Evolutionary conservation across 345 rosid genomes (phyloP), one percentile per base, ranked within the genome.

Genomic region (Euphorbia pulcherrima): DNA sequence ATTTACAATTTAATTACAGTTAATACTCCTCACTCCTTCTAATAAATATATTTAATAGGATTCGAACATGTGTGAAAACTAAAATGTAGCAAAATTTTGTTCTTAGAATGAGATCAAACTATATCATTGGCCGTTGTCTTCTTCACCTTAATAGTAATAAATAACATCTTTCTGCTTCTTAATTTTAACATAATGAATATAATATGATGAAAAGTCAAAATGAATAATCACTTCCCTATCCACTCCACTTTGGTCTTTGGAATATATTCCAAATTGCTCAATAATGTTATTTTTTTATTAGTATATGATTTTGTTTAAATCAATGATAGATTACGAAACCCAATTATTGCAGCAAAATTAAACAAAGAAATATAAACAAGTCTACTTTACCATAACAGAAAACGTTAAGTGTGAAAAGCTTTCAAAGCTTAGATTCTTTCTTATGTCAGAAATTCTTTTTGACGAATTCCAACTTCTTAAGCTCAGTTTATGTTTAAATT

Each of bases 321-420:
- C n/a, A n/a, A n/a, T 59, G 26, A 58, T 37, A 27, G 21, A 33
- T 46, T 65, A 64, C 23, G 30, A 60, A 20, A 60, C 26, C 40
- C 44, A 73, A 44, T 60, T 8, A 41, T 53, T 50, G 28, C 61
- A 14, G 10, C 29, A 67, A 60, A n/a, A 30, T 62, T 67, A 39
- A n/a, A 29, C 18, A 41, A 58, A 3, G 12, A 5, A 58, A 18
- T 7, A 18, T 27, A 17, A 26, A 52, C 4, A 20, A 52, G n/a
- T 8, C 6, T 14, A 52, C n/a, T 51, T 51, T 20, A 11, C 29
- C 8, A 40, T 23, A 40, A 6, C 20, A 12, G 21, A 5, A n/a
- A 54, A 16, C 39, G 64, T 23, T 27, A 18, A 60, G 26, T 73
- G 77, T 69, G 78, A 70, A 78, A 78, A 39, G 66, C 23, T 56